These are phyloP conservation scores for Hyphodiscus sp. DNA, from an alignment of 2,329 filamentous ascomycete genomes.

Conservation along the genomic window DNA sequence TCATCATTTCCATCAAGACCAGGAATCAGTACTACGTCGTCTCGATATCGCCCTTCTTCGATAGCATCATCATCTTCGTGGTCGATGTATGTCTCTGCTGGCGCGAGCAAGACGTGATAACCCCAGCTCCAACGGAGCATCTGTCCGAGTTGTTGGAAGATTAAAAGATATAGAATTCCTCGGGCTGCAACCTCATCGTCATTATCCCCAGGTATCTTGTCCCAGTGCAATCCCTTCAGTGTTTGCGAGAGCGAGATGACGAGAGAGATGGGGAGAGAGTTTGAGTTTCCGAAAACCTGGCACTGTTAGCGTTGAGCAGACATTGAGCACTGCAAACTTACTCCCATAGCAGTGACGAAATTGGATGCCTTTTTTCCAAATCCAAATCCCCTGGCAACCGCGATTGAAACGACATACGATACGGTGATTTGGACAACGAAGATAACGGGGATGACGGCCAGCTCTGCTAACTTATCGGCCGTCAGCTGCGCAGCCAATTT, in stretches of 20 bases:
- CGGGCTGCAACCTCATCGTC: conserved; percentile 91
- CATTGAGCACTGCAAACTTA: conserved; percentile 32
- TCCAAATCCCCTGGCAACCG: conserved; percentile 67
- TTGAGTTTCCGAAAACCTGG: conserved; percentile 91
- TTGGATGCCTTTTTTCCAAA: conserved; percentile 84
- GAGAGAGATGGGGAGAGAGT: conserved; percentile 93
- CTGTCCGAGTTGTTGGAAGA: conserved; percentile 96
- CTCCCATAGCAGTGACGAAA: conserved; percentile 94
- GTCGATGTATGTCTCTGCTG: conserved; percentile 65
- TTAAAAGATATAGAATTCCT: conserved; percentile 89
- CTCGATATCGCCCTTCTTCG: conserved; percentile 50
- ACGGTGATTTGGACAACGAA: conserved; percentile 83
- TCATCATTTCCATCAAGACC: conserved; percentile 38
- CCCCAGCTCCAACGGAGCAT: conserved; percentile 97
- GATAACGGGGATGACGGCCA: conserved; percentile 92
- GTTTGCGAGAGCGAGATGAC: conserved; percentile 92
- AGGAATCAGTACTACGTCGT: conserved; percentile 44
- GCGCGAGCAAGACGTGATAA: conserved; percentile 88
- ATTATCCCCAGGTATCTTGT: conserved; percentile 83
- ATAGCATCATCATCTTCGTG: conserved; percentile 43
- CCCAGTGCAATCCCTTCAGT: conserved; percentile 87
- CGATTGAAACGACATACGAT: conserved; percentile 70
- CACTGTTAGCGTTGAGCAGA: conserved; percentile 10
- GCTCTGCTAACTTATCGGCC: conserved; percentile 79
- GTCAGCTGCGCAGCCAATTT: conserved; percentile 94